A percentile compares a stretch with the other conserved stretches of the same genome.
Conservation (phyloP, 1,284 basidiomycete genomes). For the Ustilago hordei region DNA sequence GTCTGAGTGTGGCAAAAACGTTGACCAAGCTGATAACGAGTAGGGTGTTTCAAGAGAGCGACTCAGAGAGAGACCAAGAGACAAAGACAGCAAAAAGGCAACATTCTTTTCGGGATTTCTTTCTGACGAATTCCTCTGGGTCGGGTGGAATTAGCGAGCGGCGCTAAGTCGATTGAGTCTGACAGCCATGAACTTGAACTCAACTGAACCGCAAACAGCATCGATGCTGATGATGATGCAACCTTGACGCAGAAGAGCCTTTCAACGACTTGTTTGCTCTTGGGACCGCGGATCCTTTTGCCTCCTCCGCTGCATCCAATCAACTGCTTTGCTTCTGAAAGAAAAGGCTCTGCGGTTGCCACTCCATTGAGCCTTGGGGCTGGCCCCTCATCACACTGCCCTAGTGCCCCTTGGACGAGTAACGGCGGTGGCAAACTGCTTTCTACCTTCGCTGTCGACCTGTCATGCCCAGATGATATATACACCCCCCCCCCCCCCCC, state of each 20-base stretch:
- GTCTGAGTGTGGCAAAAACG: too few relatives aligned
- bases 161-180: background rate
- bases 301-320: background rate
- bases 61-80: background rate
- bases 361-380: constrained; percentile 1
- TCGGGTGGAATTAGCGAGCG: background rate
- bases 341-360: background rate
- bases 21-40: too few relatives aligned
- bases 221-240: background rate
- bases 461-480: constrained; percentile 19
- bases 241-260: background rate
- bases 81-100: too few relatives aligned
- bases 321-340: constrained; percentile 11
- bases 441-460: background rate
- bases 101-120: too few relatives aligned
- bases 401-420: background rate
- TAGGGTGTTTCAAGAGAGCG: constrained; percentile 4
- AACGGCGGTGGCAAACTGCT: background rate
- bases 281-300: constrained; percentile 6
- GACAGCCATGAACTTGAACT: background rate
- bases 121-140: too few relatives aligned
- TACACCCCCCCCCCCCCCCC: constrained; percentile 21
- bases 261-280: constrained; percentile 2
- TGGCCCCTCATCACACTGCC: background rate
- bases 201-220: background rate